Conservation (phyloP, 768 basidiomycete species). For the Antrodiella citrinella region DNA sequence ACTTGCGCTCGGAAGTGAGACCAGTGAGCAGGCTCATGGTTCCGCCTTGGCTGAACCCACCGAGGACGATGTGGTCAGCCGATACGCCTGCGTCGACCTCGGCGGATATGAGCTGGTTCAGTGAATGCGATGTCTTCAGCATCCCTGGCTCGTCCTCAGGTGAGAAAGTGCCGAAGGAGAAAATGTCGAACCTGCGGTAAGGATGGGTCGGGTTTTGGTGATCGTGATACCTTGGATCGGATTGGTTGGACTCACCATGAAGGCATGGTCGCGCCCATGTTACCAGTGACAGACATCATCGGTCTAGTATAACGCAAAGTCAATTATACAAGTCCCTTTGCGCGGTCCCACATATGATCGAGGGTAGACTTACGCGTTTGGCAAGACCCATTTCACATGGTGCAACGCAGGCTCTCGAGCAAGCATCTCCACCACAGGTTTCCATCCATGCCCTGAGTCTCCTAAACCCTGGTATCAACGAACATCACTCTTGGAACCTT, state of each 20-base stretch:
- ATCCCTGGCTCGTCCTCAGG: slow-evolving; percentile 74
- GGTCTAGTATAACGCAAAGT: slow-evolving; percentile 34
- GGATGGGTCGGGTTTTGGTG: no score
- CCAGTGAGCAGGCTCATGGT: slow-evolving; percentile 73
- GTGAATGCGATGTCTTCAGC: slow-evolving; percentile 48
- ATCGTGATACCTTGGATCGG: neutral
- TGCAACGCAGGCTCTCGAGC: slow-evolving; percentile 41
- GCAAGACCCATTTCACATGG: slow-evolving; percentile 87
- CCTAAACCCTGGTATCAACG: slow-evolving; percentile 57
- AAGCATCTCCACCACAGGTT: slow-evolving; percentile 67
- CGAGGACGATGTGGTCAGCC: slow-evolving; percentile 67
- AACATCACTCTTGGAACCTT: no score
- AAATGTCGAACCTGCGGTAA: slow-evolving; percentile 80
- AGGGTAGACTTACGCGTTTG: slow-evolving; percentile 60
- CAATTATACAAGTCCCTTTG: neutral
- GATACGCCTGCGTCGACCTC: slow-evolving; percentile 71
- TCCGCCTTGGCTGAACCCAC: slow-evolving; percentile 86
- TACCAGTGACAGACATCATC: slow-evolving; percentile 59
- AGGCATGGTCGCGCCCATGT: slow-evolving; percentile 68
- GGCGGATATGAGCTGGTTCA: slow-evolving; percentile 62
- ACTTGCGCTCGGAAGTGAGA: slow-evolving; percentile 53
- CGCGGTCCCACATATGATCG: neutral
- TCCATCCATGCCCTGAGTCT: slow-evolving; percentile 69
- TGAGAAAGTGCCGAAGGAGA: slow-evolving; percentile 37
- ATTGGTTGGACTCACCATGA: slow-evolving; percentile 44